phyloP scores from a whole-genome alignment of 768 basidiomycete genomes.

The Tricholoma matsutake region DNA sequence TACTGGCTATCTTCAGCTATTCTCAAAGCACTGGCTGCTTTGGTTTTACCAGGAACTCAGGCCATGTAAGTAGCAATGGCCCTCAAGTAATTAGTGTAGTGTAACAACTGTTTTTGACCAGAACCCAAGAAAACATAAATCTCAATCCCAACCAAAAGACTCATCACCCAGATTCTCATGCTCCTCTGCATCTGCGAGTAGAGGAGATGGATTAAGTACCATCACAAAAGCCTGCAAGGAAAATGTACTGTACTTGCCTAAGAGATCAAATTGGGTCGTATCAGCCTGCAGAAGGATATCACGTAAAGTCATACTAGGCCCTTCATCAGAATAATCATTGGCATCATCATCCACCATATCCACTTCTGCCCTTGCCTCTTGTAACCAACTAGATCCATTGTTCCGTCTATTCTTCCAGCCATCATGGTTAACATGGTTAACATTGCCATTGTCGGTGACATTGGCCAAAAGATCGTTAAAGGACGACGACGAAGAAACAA shows the following conservation, averaged over 20 bases:
- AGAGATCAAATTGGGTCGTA: conserved; percentile 35
- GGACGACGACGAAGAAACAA: conserved; percentile 6
- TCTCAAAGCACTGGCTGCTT: too few species aligned
- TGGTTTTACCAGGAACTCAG: too few species aligned
- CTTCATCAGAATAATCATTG: conserved; percentile 31
- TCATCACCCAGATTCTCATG: conserved; percentile 11
- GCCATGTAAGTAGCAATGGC: too few species aligned
- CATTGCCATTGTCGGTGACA: conserved; percentile 1
- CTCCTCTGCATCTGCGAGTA: conserved; percentile 12
- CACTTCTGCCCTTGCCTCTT: not conserved
- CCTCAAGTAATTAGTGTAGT: too few species aligned
- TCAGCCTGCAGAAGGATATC: conserved; percentile 44
- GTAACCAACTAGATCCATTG: not conserved
- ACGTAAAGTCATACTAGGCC: conserved; percentile 45
- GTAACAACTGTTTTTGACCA: too few species aligned
- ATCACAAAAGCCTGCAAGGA: not conserved
- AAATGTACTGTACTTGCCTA: conserved; percentile 24
- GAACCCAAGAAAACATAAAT: not conserved
- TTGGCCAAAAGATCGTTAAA: conserved; percentile 4
- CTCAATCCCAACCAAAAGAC: conserved; percentile 23
- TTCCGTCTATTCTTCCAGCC: not conserved
- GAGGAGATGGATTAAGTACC: not conserved
- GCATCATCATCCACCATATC: conserved; percentile 3
- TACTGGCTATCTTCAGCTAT: too few species aligned
- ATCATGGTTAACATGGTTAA: not conserved